phyloP scores from a whole-genome alignment of 2,329 filamentous ascomycete genomes.

The Tolypocladium capitatum region DNA sequence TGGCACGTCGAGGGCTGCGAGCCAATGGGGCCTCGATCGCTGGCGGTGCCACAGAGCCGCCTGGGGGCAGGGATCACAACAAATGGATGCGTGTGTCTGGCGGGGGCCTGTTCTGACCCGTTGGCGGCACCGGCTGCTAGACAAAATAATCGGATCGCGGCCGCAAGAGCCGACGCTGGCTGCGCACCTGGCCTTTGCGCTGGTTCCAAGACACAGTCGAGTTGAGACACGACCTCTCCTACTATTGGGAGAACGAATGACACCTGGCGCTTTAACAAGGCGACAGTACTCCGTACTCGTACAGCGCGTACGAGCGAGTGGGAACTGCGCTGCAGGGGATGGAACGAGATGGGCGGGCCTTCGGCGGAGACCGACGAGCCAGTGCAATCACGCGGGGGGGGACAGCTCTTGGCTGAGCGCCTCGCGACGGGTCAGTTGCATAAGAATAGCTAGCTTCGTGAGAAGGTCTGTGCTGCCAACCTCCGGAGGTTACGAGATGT shows the following conservation, averaged over 20 bases:
- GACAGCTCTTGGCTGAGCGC: neutral
- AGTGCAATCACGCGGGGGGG: neutral
- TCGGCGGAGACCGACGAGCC: neutral
- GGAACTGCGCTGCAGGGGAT: neutral
- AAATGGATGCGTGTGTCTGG: neutral
- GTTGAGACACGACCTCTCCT: neutral
- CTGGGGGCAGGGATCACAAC: constrained; percentile 10
- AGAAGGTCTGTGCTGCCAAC: neutral
- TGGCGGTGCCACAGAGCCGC: constrained; percentile 4
- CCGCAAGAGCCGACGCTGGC: neutral
- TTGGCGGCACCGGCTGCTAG: neutral
- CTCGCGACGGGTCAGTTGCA: neutral
- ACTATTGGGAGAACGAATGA: neutral
- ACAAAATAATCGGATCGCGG: neutral
- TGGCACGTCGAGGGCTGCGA: neutral
- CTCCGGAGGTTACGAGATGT: too few species aligned
- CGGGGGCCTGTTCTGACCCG: neutral
- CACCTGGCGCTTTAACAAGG: neutral
- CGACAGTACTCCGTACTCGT: too few species aligned
- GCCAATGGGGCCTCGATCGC: constrained; percentile 7
- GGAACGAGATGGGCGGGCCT: neutral
- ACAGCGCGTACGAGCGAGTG: neutral
- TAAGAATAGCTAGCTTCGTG: neutral
- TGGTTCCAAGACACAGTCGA: neutral
- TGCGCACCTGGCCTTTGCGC: neutral